Base-by-base conservation (phyloP, 108 stramenopile species). In the Asterionellopsis glacialis region DNA sequence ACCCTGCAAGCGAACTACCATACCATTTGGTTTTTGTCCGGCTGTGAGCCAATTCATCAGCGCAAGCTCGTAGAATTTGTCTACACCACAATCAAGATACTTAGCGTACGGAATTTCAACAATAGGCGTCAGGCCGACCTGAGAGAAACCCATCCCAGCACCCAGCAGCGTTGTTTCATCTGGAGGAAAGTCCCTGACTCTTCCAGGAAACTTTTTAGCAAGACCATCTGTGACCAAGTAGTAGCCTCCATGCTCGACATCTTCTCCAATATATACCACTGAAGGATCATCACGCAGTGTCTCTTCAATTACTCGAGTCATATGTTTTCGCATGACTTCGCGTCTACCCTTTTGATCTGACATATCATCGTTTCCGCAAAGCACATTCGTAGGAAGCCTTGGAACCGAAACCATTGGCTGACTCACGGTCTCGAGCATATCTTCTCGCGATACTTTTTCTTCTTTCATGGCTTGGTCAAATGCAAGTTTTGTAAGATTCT, bases 101-200 rank as follows among this genome's bases (percentile, higher is more conserved):
- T 94, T 94, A 45, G 85, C 85, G 51, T 94, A 94, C 5, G 93
- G 93, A 61, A 94, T 91, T 57, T 94, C 93, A 38, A 91, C 77
- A 25, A 94, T 82, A 1, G 90, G 93, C 45, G 74, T 60, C 26
- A 94, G 56, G 13, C 93, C 90, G 7, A 80, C 57, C 53, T 94
- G 93, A 1, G 86, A 69, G 65, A 83, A 86, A 0, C 93, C 93
- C 62, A 86, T 61, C 1, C 74, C 93, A 42, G 84, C 80, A 33
- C 90, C 93, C 24, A 94, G 54, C 11, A 94, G 54, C 1, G 93
- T 85, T 18, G 93, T 91, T 59, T 94, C 93, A 54, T 91, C 93
- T 6, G 93, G 93, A 51, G 93, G 93, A 63, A 94, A 91, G 59
- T 91, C 93, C 40, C 83, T 63, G 11, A 94, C 70, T 15, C 87